These are phyloP conservation scores for Trichoderma breve DNA, from an alignment of 2,329 filamentous ascomycete genomes.

Conservation along the genomic window DNA sequence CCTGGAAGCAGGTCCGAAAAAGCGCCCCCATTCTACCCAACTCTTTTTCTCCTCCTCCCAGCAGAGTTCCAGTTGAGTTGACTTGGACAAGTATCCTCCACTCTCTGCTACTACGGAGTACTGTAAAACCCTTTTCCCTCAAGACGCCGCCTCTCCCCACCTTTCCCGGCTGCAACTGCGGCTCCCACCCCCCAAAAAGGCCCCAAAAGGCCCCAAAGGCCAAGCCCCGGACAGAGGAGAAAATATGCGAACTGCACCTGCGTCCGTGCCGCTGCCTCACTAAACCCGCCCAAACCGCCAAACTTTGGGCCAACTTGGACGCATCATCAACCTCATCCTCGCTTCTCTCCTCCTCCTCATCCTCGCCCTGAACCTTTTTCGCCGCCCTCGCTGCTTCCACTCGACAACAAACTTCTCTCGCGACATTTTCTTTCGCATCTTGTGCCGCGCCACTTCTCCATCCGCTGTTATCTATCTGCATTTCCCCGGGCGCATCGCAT, in stretches of 20 bases:
- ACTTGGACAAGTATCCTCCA: neutral
- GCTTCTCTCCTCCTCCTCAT: neutral
- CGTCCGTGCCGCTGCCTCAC: neutral
- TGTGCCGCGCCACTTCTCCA: neutral
- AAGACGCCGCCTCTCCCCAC: slow-evolving; percentile 7
- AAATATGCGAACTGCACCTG: slow-evolving; percentile 7
- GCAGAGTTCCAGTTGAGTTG: neutral
- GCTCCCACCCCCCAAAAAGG: neutral
- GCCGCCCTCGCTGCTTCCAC: neutral
- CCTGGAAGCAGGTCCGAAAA: slow-evolving; percentile 1
- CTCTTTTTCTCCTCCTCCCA: neutral
- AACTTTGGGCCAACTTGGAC: neutral
- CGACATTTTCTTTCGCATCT: neutral
- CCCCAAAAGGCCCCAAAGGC: neutral
- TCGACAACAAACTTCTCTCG: neutral
- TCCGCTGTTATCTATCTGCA: neutral
- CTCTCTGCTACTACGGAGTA: too few relatives aligned
- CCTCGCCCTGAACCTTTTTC: neutral
- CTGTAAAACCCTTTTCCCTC: neutral
- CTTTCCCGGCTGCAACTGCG: slow-evolving; percentile 16
- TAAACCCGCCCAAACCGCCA: neutral
- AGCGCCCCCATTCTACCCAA: neutral
- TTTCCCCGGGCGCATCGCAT: neutral
- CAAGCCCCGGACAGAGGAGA: slow-evolving; percentile 7
- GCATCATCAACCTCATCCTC: slow-evolving; percentile 2